Percentiles rank a stretch among this genome's conserved stretches.
Evolutionary conservation across 106 monocot species (phyloP).

Genomic region (Dendrobium nobile): DNA sequence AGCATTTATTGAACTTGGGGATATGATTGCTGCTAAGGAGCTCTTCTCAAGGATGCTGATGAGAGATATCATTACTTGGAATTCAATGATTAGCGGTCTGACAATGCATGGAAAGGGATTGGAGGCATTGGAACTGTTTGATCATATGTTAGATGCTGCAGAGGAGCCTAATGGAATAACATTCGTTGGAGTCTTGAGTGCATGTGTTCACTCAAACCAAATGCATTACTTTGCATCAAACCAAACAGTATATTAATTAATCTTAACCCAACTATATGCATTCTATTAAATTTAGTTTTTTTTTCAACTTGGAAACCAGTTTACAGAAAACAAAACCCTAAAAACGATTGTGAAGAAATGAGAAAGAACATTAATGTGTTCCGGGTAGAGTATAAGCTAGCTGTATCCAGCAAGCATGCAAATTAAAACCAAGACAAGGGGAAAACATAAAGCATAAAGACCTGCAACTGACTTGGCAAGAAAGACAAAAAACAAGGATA

Average conservation of each 20-base stretch:
- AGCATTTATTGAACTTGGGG: conserved; percentile 27
- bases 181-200: conserved; percentile 40
- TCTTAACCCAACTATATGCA: neutral
- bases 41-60: conserved; percentile 41
- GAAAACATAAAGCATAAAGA: no score
- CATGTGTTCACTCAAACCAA: conserved; percentile 28
- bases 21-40: conserved; percentile 24
- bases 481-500: neutral
- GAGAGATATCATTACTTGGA: conserved; percentile 40
- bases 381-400: neutral
- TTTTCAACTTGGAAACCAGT: neutral
- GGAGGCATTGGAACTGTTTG: conserved; percentile 35
- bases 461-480: neutral
- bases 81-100: conserved; percentile 35
- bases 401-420: neutral
- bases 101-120: conserved; percentile 2
- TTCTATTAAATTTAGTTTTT: neutral
- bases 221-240: neutral
- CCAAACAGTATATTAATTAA: neutral
- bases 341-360: neutral
- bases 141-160: conserved; percentile 20
- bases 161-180: conserved; percentile 48
- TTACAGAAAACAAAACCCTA: neutral
- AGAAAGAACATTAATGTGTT: neutral
- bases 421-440: neutral